A percentile compares a stretch with the other conserved stretches of the same genome.
These are phyloP conservation scores for Podila epigama DNA, from an alignment of 192 early-diverging fungal species.

Conservation along the genomic window DNA sequence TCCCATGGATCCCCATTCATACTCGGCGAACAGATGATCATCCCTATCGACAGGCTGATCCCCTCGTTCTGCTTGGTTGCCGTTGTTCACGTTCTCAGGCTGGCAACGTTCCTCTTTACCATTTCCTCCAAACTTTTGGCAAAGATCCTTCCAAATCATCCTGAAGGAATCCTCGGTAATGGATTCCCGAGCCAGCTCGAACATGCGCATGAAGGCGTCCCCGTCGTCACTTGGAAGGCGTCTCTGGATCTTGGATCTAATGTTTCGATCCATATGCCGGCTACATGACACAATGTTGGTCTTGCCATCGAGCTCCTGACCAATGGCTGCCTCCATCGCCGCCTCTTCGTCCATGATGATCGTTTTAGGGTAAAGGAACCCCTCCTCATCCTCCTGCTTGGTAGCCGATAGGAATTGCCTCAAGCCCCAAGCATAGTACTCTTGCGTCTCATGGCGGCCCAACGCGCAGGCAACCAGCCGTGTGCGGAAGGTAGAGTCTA, in stretches of 20 bases:
- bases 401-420: slow-evolving; percentile 1
- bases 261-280: no score
- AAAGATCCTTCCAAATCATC: neutral
- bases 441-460: neutral
- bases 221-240: no score
- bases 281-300: no score
- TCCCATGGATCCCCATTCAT: neutral
- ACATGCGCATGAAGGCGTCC: neutral
- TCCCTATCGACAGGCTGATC: neutral
- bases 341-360: slow-evolving; percentile 8
- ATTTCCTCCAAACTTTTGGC: neutral
- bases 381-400: neutral
- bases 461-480: slow-evolving; percentile 3
- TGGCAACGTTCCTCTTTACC: neutral
- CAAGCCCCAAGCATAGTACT: neutral
- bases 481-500: neutral
- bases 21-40: neutral
- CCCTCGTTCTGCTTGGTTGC: neutral
- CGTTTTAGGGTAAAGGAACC: neutral
- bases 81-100: neutral
- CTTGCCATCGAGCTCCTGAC: neutral
- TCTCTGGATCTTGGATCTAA: no score
- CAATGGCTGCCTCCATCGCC: neutral
- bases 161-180: neutral
- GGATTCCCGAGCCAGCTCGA: neutral